A percentile compares a stretch with the other conserved stretches of the same genome.
Evolutionary conservation across 495 filamentous ascomycete genomes (phyloP).

Genomic region (Amphirosellinia nigrospora): DNA sequence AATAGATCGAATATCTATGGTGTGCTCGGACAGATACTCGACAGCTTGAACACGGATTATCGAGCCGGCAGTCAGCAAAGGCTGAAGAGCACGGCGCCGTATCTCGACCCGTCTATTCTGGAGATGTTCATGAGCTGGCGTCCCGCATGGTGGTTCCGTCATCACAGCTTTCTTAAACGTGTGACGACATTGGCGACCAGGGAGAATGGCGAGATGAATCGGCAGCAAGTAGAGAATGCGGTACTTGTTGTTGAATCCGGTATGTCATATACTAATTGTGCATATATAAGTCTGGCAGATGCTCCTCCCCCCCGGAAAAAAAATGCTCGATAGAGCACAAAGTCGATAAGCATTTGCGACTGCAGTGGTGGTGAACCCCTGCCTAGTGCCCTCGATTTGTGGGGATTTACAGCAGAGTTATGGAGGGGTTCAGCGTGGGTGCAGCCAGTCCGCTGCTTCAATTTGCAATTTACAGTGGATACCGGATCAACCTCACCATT

Average conservation of each 20-base stretch:
- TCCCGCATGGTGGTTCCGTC: slow-evolving; percentile 52
- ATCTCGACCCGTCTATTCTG: slow-evolving; percentile 59
- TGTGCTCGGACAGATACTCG: slow-evolving; percentile 13
- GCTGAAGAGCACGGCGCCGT: slow-evolving; percentile 53
- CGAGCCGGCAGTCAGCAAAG: slow-evolving; percentile 36
- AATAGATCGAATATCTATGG: slow-evolving; percentile 22
- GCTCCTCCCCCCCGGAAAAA: background rate
- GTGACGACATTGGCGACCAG: slow-evolving; percentile 27
- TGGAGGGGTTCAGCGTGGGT: background rate
- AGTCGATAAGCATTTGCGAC: background rate
- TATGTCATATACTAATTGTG: background rate
- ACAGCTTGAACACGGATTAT: slow-evolving; percentile 24
- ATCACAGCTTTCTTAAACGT: slow-evolving; percentile 45
- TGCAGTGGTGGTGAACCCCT: slow-evolving; percentile 2
- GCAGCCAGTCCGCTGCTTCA: slow-evolving; percentile 11
- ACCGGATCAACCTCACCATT: slow-evolving; percentile 30
- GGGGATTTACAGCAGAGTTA: background rate
- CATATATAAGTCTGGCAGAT: background rate
- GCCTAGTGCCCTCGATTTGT: slow-evolving; percentile 7
- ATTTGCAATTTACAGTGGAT: slow-evolving; percentile 25
- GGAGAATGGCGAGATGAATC: slow-evolving; percentile 17
- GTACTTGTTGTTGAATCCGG: background rate
- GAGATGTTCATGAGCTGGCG: slow-evolving; percentile 59
- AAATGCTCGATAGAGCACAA: background rate
- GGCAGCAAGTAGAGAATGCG: background rate